Evolutionary conservation across 2,329 filamentous ascomycete species (phyloP), one percentile per base, ranked within the genome.

Genomic region (Penicillium hesseltinei): DNA sequence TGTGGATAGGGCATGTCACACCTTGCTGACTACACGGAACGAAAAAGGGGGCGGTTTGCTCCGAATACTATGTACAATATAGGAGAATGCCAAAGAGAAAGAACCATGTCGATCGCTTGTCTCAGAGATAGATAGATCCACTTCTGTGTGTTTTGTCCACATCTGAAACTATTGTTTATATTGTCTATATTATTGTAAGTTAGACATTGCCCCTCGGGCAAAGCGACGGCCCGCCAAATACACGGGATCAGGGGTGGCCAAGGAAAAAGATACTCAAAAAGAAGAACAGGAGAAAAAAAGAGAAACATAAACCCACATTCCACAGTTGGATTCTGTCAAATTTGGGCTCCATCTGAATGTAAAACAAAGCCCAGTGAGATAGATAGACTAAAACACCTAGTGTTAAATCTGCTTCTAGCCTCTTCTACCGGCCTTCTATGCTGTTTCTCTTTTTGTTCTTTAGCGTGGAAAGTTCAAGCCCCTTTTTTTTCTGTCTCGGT

Each of bases 131-230:
- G 42, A 53, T 53, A 53, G 54, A 17, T 47, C 27, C n/a, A 23
- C 36, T 44, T 45, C 39, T 17, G 21, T 15, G 17, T 51, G 52
- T 29, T 56, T 51, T 56, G 54, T 47, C 49, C 54, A 53, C 49
- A 53, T 47, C 42, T 56, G 54, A 56, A 53, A 56, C 54, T 56
- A 53, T 53, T 52, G 48, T 54, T 25, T 39, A 25, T 29, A 46
- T 52, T 55, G 46, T 46, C 5, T 29, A 29, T 13, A 53, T 53
- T 53, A 47, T 52, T 47, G 43, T 53, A n/a, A 44, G 47, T 19
- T 56, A 51, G 27, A 38, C 54, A 21, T 38, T 31, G n/a, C 17
- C 21, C 38, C 38, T 23, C 17, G 4, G 36, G n/a, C 9, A 21
- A 21, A 19, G 10, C n/a, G 6, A 39, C 36, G n/a, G 36, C n/a